Base-by-base conservation (phyloP, 441 rosid genomes). In the Erodium chrysanthum region DNA sequence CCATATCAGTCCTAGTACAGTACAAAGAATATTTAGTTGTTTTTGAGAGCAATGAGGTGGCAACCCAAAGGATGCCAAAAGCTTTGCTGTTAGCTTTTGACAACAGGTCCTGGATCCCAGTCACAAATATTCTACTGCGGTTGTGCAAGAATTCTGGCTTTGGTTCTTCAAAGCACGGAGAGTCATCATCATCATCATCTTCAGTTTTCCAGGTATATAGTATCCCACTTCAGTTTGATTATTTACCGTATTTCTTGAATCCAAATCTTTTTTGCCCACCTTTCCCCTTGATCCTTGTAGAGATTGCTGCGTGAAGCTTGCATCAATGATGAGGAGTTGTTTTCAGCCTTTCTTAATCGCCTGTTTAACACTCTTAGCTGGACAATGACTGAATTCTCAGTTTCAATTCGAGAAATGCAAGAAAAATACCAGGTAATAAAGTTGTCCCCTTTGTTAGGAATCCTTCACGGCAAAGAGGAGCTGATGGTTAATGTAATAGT, bases 371-470 rank as follows among this genome's bases (percentile, higher is more conserved):
- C 94, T 3, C 85, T 94, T 65, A 95, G 99, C 86, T 94, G 97
- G 99, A 90, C 92, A 65, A 88, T 95, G 90, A 95, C 96, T 3
- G 99, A 90, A 78, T 91, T 95, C 76, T 95, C 97, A 71, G 94
- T 91, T 78, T 91, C 95, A 54, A 82, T 95, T 58, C 85, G 96
- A 62, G 96, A 90, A 76, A 90, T 95, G 96, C 97, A 90, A 86
- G 99, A 91, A 78, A 88, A 88, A 75, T 90, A 81, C 78, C 96
- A 90, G 91, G 99, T 87, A 52, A 58, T 67, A 31, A 18, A 40
- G 9, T 12, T 21, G 7, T 20, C 61, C 27, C 25, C 23, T 18
- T 61, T 23, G 8, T 14, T 4, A 14, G 9, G 21, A 50, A 15
- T 50, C 21, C 21, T 50, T 50, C 8, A 15, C 58, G 5, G 17